These are phyloP conservation scores for Colletotrichum lindemuthianum DNA, from an alignment of 2,329 filamentous ascomycete genomes.

Conservation along the genomic window DNA sequence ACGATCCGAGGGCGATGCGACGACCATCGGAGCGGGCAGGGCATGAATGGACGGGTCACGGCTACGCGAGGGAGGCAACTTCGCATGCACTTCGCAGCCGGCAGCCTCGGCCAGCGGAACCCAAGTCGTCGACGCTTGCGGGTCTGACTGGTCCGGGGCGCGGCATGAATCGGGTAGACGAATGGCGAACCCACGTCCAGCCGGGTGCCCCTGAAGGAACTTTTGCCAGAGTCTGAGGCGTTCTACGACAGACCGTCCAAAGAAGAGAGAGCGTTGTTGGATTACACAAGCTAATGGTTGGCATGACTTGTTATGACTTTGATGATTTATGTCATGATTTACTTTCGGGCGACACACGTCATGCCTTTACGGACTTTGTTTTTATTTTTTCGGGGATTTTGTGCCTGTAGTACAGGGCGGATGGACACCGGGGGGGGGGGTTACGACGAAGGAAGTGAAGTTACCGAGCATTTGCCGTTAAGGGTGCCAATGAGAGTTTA, in stretches of 20 bases:
- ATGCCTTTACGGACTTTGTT: too few species aligned
- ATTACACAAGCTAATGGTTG: too few species aligned
- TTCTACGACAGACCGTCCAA: conserved; percentile 20
- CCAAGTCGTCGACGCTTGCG: conserved; percentile 56
- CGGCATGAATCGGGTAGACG: conserved; percentile 58
- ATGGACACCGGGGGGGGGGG: background rate
- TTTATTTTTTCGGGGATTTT: background rate
- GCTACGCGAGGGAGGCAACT: conserved; percentile 47
- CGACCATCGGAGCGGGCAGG: conserved; percentile 44
- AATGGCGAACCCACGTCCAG: conserved; percentile 60
- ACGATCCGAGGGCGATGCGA: conserved; percentile 42
- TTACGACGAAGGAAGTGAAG: too few species aligned
- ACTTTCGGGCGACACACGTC: too few species aligned
- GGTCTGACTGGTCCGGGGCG: conserved; percentile 56
- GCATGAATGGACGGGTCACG: conserved; percentile 41
- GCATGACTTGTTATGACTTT: too few species aligned
- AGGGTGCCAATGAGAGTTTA: too few species aligned
- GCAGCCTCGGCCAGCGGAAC: conserved; percentile 41
- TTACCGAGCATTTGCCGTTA: too few species aligned
- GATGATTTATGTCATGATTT: too few species aligned
- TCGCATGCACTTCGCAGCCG: conserved; percentile 43
- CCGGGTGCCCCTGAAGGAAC: conserved; percentile 52
- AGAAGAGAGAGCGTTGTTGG: background rate
- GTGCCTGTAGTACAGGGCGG: conserved; percentile 25
- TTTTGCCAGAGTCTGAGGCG: conserved; percentile 10